These are phyloP conservation scores for Termitomyces sp. DNA, from an alignment of 768 basidiomycete genomes.

Conservation along the genomic window DNA sequence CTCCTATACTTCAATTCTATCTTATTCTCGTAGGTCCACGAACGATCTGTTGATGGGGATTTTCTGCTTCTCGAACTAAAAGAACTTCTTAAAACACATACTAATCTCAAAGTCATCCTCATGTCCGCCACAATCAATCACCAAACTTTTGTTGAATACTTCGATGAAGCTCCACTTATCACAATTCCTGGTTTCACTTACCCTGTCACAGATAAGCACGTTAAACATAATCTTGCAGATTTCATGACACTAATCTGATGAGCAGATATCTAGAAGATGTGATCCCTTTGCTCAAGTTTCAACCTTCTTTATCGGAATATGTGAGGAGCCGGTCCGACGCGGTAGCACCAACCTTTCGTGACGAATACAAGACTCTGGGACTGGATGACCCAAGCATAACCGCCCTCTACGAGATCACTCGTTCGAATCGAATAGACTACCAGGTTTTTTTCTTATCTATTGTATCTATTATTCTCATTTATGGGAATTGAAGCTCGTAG, in stretches of 20 bases:
- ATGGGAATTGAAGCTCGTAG: constrained; percentile 47
- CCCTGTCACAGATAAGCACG: constrained; percentile 72
- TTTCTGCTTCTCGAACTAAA: constrained; percentile 82
- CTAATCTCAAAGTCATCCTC: constrained; percentile 70
- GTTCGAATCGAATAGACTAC: constrained; percentile 67
- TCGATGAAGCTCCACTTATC: constrained; percentile 73
- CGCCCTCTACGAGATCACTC: constrained; percentile 56
- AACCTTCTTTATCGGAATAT: constrained; percentile 30
- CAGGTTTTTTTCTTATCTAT: constrained; percentile 36
- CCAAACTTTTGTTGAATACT: constrained; percentile 78
- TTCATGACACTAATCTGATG: background rate
- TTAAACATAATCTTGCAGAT: constrained; percentile 1
- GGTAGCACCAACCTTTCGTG: constrained; percentile 39
- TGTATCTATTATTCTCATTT: background rate
- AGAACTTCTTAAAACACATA: constrained; percentile 62
- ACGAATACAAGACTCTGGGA: constrained; percentile 46
- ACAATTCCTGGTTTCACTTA: constrained; percentile 80
- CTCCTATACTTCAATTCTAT: background rate
- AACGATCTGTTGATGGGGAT: constrained; percentile 88
- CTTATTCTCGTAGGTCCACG: constrained; percentile 65
- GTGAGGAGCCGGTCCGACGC: constrained; percentile 39
- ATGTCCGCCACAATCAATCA: constrained; percentile 98
- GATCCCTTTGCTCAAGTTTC: constrained; percentile 52
- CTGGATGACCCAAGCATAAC: constrained; percentile 45
- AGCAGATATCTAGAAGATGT: constrained; percentile 80